phyloP scores from a whole-genome alignment of 371 early-diverging fungal genomes.

The Sporodiniella umbellata region DNA sequence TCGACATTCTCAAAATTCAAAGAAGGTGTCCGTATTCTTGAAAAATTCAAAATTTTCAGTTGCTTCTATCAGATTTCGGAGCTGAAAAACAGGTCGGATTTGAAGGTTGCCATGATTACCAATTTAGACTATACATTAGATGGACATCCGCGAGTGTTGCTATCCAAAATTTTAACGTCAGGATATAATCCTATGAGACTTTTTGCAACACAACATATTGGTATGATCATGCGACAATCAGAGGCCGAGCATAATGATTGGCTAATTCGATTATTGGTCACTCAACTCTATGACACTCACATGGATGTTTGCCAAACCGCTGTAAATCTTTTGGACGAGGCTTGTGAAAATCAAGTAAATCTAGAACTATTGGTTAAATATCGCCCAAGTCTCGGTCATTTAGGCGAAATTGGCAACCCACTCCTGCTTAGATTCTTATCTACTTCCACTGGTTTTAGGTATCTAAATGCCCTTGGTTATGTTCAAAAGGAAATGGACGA shows the following conservation, averaged over 20 bases:
- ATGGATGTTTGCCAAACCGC: conserved; percentile 75
- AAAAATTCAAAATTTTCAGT: conserved; percentile 77
- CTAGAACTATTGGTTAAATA: conserved; percentile 66
- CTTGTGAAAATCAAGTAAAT: conserved; percentile 65
- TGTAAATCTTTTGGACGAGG: conserved; percentile 67
- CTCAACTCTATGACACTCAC: conserved; percentile 82
- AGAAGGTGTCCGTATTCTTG: conserved; percentile 68
- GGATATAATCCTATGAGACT: conserved; percentile 77
- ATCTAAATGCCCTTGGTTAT: conserved; percentile 69
- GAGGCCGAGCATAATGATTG: conserved; percentile 69
- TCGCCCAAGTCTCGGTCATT: conserved; percentile 70
- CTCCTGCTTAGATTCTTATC: conserved; percentile 70
- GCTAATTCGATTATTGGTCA: conserved; percentile 72
- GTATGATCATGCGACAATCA: conserved; percentile 58
- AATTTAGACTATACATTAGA: conserved; percentile 79
- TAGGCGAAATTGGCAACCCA: conserved; percentile 71
- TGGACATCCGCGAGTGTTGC: conserved; percentile 77
- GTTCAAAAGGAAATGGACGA: conserved; percentile 77
- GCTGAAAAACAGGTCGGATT: conserved; percentile 76
- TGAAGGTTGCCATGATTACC: conserved; percentile 73
- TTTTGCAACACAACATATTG: conserved; percentile 73
- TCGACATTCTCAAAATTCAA: conserved; percentile 62
- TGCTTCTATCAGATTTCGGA: conserved; percentile 81
- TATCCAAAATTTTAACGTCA: conserved; percentile 84
- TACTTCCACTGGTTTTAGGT: conserved; percentile 68